A percentile compares a stretch with the other conserved stretches of the same genome.
These are phyloP conservation scores for Pinus tabuliformis DNA, from an alignment of 75 land plant species.

Conservation along the genomic window DNA sequence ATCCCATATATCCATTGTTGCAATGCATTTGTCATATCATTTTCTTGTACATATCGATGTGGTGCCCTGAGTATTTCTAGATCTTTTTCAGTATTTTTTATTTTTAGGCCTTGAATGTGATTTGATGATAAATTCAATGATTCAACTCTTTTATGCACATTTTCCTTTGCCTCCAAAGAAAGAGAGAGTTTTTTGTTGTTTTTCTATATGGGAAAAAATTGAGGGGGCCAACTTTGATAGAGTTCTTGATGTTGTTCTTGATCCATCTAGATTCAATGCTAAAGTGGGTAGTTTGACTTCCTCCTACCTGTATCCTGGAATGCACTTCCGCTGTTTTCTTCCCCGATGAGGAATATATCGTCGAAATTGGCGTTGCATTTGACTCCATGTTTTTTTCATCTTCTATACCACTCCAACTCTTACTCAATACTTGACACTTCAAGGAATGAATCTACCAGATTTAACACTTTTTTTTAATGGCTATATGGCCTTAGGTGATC, in stretches of 20 bases:
- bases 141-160: slow-evolving; percentile 56
- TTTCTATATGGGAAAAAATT: not conserved
- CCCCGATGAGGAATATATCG: not conserved
- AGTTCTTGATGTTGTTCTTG: not conserved
- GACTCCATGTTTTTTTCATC: slow-evolving; percentile 10
- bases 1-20: too few relatives aligned
- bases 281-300: not conserved
- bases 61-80: too few relatives aligned
- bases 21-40: too few relatives aligned
- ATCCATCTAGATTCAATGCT: not conserved
- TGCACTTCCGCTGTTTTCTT: not conserved
- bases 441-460: slow-evolving; percentile 11
- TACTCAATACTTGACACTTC: slow-evolving; percentile 29
- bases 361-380: slow-evolving; percentile 12
- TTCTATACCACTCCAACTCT: slow-evolving; percentile 23
- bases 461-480: slow-evolving; percentile 23
- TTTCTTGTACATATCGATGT: too few relatives aligned
- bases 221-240: slow-evolving; percentile 1
- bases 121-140: not conserved
- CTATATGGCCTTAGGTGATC: slow-evolving; percentile 23
- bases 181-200: slow-evolving; percentile 51
- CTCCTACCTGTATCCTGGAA: slow-evolving; percentile 3
- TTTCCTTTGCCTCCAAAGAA: slow-evolving; percentile 68
- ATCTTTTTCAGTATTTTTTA: not conserved
- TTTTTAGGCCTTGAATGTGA: not conserved